Conservation (phyloP, 2,329 filamentous ascomycete genomes). For the Sclerotinia nivalis region DNA sequence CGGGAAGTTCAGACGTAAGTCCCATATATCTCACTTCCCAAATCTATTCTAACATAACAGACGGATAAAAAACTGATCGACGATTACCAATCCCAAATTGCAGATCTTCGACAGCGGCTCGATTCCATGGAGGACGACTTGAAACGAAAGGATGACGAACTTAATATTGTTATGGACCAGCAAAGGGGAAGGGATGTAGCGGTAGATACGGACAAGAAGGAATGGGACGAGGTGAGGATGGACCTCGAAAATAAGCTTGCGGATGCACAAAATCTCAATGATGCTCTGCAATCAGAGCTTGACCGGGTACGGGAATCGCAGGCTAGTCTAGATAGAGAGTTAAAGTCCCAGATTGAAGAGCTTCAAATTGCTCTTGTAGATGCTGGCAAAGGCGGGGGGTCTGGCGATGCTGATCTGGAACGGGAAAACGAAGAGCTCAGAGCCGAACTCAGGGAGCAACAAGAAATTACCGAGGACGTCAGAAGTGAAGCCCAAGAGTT, state of each 20-base stretch:
- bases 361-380: slow-evolving; percentile 43
- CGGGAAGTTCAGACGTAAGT: slow-evolving; percentile 44
- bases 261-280: slow-evolving; percentile 74
- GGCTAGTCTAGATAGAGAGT: slow-evolving; percentile 59
- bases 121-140: slow-evolving; percentile 68
- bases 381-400: slow-evolving; percentile 36
- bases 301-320: slow-evolving; percentile 72
- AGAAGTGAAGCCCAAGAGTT: slow-evolving; percentile 80
- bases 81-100: slow-evolving; percentile 78
- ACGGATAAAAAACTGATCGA: slow-evolving; percentile 71
- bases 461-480: slow-evolving; percentile 83
- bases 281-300: slow-evolving; percentile 76
- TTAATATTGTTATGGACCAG: slow-evolving; percentile 59
- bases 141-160: slow-evolving; percentile 70
- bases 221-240: slow-evolving; percentile 66
- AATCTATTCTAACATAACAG: slow-evolving; percentile 43
- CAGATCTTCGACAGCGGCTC: slow-evolving; percentile 72
- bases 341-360: slow-evolving; percentile 65
- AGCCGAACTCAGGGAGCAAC: slow-evolving; percentile 67
- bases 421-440: slow-evolving; percentile 70
- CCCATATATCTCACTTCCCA: slow-evolving; percentile 23
- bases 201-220: slow-evolving; percentile 64
- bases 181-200: slow-evolving; percentile 56
- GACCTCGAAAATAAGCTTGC: slow-evolving; percentile 72
- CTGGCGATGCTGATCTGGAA: slow-evolving; percentile 53